Evolutionary conservation across 2,329 filamentous ascomycete genomes (phyloP).

Genomic region (Epichloe glyceriae): DNA sequence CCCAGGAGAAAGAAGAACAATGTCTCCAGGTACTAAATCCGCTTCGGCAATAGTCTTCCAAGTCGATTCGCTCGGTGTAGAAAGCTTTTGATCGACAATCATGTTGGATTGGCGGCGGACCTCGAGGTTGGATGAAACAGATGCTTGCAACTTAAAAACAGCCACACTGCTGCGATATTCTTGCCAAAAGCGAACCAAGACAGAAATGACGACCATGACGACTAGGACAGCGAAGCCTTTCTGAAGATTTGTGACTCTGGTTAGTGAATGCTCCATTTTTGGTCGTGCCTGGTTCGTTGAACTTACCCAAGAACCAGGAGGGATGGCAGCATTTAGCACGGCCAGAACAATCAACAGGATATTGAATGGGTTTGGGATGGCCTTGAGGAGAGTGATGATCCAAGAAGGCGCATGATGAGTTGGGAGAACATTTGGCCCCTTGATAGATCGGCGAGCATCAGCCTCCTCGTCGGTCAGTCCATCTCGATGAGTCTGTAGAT

Average conservation of each 20-base stretch:
- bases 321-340: conserved; percentile 13
- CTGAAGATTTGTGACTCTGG: background rate
- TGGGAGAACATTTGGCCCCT: conserved; percentile 13
- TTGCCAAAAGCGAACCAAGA: conserved; percentile 17
- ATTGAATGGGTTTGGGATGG: conserved; percentile 17
- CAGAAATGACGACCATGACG: conserved; percentile 15
- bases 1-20: conserved; percentile 12
- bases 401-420: conserved; percentile 15
- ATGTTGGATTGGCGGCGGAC: conserved; percentile 9
- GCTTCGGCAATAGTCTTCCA: conserved; percentile 6
- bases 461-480: conserved; percentile 13
- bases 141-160: conserved; percentile 14
- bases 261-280: background rate
- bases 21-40: conserved; percentile 14
- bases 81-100: background rate
- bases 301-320: conserved; percentile 9
- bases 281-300: background rate
- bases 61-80: background rate
- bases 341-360: conserved; percentile 13
- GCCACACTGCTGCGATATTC: conserved; percentile 15
- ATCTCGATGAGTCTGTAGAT: conserved; percentile 10
- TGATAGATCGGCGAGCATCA: conserved; percentile 9
- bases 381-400: conserved; percentile 14
- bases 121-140: conserved; percentile 11
- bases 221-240: conserved; percentile 13